Base-by-base conservation (phyloP, 73 alveolate species). In the Uronychia setigera region DNA sequence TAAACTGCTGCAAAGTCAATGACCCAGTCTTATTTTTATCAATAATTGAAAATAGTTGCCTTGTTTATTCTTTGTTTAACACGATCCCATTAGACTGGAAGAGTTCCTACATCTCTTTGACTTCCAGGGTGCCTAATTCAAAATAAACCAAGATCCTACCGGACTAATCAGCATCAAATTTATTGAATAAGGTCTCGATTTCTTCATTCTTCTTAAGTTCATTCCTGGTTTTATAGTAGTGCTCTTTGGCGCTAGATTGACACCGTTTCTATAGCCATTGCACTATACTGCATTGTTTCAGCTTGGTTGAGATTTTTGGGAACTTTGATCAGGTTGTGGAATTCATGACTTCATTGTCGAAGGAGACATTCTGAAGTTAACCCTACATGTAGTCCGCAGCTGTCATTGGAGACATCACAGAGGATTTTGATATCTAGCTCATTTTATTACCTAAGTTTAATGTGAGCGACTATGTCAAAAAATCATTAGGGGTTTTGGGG, bases 51-150 rank as follows among this genome's bases (percentile, higher is more conserved):
- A 67, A 67, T n/a, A 67, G 31, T 13, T 67, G 34, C 28, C 28
- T 67, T 14, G 28, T 13, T 67, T 67, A 67, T 26, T 67, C 32
- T 32, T 67, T 67, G 5, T 9, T 1, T 14, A 67, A 67, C 11
- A 26, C 11, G 31, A 57, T 57, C 29, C 79, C 87, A n/a, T 80
- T 35, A 26, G 58, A 26, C 29, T 28, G 35, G 29, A 80, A 35
- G 80, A 80, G 28, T 13, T 35, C 79, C 27, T 35, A 9, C 28
- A 80, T 35, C 58, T 80, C 87, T 26, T 32, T 28, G 34, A 46
- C 58, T 29, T 80, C 87, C 1, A 80, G 59, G 11, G 87, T 80
- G n/a, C n/a, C n/a, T n/a, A n/a, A n/a, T n/a, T n/a, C n/a, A n/a
- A n/a, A n/a, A n/a, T n/a, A n/a, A n/a, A n/a, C n/a, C n/a, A n/a